These are phyloP conservation scores for Aspergillus luchuensis DNA, from an alignment of 2,329 filamentous ascomycete species.

Conservation along the genomic window DNA sequence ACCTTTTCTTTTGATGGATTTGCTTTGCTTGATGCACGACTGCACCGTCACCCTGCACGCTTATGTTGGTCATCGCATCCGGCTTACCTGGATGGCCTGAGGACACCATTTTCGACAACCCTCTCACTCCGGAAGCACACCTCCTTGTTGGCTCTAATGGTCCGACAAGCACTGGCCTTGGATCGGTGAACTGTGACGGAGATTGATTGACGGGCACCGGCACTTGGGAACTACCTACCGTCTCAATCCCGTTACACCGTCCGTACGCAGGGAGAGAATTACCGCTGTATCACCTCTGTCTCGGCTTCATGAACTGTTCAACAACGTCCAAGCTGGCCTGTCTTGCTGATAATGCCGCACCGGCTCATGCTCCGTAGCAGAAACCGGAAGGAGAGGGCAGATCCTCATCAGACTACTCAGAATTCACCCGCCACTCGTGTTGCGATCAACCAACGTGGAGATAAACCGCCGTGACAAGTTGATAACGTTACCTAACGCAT, in stretches of 20 bases:
- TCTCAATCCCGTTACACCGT: not conserved
- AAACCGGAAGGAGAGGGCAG: conserved; percentile 5
- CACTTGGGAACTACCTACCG: not conserved
- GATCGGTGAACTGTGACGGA: not conserved
- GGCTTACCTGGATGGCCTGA: not conserved
- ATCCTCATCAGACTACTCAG: conserved; percentile 8
- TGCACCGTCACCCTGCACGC: not conserved
- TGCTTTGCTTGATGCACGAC: not conserved
- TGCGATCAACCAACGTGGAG: not conserved
- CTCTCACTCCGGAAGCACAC: not conserved
- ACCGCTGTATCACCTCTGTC: not conserved
- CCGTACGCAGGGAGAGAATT: not conserved
- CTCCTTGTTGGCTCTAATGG: not conserved
- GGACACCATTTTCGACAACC: not conserved
- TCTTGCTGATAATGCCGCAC: not conserved
- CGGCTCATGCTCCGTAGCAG: conserved; percentile 10
- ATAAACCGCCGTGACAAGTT: conserved; percentile 10
- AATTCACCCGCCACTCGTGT: not conserved
- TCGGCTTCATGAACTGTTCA: not conserved
- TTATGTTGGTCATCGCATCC: not conserved
- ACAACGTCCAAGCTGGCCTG: not conserved
- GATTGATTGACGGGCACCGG: not conserved
- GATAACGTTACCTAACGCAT: not conserved
- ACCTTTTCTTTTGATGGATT: not conserved
- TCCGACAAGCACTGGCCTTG: not conserved